Percentiles rank a stretch among this genome's conserved stretches.
Conservation (phyloP, 768 basidiomycete species). For the Pleurotus ostreatus region DNA sequence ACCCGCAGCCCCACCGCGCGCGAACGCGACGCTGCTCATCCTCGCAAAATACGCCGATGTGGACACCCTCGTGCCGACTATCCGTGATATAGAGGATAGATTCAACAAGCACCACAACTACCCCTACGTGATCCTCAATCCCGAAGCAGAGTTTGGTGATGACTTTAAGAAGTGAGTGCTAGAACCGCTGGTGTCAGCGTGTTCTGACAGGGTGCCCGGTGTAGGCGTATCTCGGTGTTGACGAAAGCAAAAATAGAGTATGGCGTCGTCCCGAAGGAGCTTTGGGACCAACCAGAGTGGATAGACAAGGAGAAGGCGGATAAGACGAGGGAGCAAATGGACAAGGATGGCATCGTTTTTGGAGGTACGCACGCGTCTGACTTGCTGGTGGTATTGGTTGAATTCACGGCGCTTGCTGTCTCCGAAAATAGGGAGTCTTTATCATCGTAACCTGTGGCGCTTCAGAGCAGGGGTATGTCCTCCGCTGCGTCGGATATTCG, state of each 20-base stretch:
- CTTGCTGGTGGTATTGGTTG: too few species aligned
- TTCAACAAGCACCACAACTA: slow-evolving; percentile 80
- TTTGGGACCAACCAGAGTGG: slow-evolving; percentile 52
- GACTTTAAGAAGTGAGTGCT: slow-evolving; percentile 1
- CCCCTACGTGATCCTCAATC: slow-evolving; percentile 74
- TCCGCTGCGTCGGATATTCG: neutral
- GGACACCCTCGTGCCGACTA: slow-evolving; percentile 51
- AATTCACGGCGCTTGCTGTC: too few species aligned
- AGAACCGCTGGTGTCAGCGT: neutral
- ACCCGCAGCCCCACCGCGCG: slow-evolving; percentile 11
- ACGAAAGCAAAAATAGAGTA: neutral
- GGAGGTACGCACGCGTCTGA: slow-evolving; percentile 20
- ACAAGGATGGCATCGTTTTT: slow-evolving; percentile 40
- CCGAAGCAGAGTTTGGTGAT: neutral
- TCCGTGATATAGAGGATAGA: slow-evolving; percentile 72
- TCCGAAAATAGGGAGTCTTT: slow-evolving; percentile 14
- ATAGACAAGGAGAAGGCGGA: slow-evolving; percentile 69
- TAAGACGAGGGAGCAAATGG: slow-evolving; percentile 56
- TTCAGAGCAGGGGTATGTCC: slow-evolving; percentile 58
- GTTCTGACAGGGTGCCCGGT: neutral
- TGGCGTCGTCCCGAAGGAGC: too few species aligned
- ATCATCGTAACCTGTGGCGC: slow-evolving; percentile 66
- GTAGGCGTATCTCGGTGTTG: neutral
- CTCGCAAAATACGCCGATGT: slow-evolving; percentile 68
- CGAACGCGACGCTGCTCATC: slow-evolving; percentile 37